Percentiles rank a stretch among this genome's conserved stretches.
phyloP scores from a whole-genome alignment of 495 filamentous ascomycete species.

The Xylaria nigripes region DNA sequence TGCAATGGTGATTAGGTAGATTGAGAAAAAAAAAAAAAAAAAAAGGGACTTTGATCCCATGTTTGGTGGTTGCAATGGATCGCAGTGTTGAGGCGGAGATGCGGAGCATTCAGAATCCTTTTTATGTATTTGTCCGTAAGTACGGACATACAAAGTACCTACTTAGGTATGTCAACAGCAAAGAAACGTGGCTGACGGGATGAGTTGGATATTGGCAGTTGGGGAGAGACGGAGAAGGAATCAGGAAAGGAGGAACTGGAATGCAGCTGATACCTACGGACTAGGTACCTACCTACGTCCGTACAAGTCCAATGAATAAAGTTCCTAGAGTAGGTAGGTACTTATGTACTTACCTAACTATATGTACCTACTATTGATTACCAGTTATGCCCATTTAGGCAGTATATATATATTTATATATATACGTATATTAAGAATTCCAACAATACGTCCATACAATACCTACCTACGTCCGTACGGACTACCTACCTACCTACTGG shows the following conservation, averaged over 20 bases:
- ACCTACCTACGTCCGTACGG: too few relatives aligned
- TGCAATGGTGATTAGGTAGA: slow-evolving; percentile 3
- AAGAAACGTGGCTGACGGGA: background rate
- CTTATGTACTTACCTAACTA: too few relatives aligned
- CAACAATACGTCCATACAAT: too few relatives aligned
- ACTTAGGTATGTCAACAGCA: background rate
- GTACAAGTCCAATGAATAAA: too few relatives aligned
- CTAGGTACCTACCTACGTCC: too few relatives aligned
- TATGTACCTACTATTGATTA: too few relatives aligned
- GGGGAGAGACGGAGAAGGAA: background rate
- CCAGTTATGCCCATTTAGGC: background rate
- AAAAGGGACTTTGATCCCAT: background rate
- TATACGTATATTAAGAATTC: too few relatives aligned
- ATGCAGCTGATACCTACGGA: background rate
- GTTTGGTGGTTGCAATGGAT: slow-evolving; percentile 5
- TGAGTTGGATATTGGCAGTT: background rate
- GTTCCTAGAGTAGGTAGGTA: too few relatives aligned
- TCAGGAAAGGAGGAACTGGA: background rate
- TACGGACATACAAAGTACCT: too few relatives aligned
- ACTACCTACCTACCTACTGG: too few relatives aligned
- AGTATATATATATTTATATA: background rate
- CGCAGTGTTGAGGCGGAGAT: background rate
- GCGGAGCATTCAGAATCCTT: background rate
- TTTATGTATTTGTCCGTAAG: too few relatives aligned
- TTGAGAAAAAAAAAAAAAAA: background rate